These are phyloP conservation scores for Candida incommunis DNA, from an alignment of 805 yeast species.

Conservation along the genomic window DNA sequence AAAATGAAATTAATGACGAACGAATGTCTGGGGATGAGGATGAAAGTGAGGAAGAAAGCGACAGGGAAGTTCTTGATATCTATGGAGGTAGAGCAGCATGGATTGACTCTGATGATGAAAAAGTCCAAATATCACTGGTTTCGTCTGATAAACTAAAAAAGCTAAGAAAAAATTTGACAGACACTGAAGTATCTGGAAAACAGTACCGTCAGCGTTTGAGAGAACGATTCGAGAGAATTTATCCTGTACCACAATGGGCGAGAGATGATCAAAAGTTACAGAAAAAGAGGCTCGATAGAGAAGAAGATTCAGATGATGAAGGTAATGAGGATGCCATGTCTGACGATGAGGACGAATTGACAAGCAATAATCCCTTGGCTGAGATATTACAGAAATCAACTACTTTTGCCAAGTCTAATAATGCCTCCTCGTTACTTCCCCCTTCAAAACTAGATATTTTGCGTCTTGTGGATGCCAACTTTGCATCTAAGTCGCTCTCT, in stretches of 20 bases:
- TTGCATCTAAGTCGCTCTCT: slow-evolving; percentile 49
- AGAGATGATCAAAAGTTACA: slow-evolving; percentile 9
- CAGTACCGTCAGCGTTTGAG: slow-evolving; percentile 48
- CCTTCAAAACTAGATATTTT: slow-evolving; percentile 58
- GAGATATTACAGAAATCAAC: neutral
- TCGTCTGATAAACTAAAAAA: slow-evolving; percentile 50
- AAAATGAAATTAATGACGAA: slow-evolving; percentile 18
- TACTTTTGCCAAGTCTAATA: neutral
- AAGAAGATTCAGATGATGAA: slow-evolving; percentile 17
- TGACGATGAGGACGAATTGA: neutral
- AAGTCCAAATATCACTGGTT: slow-evolving; percentile 42
- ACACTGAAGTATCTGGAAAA: slow-evolving; percentile 37
- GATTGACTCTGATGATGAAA: slow-evolving; percentile 88
- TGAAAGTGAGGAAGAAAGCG: slow-evolving; percentile 12
- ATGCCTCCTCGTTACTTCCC: slow-evolving; percentile 37
- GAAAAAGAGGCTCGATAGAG: slow-evolving; percentile 16
- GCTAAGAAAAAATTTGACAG: slow-evolving; percentile 45
- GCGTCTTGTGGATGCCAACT: slow-evolving; percentile 81
- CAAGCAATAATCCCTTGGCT: neutral
- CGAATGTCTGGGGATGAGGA: slow-evolving; percentile 17
- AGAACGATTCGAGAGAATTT: slow-evolving; percentile 52
- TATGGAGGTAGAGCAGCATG: slow-evolving; percentile 40
- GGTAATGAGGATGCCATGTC: slow-evolving; percentile 10
- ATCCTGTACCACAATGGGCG: slow-evolving; percentile 83
- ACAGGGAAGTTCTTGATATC: slow-evolving; percentile 7